These are phyloP conservation scores for Curvularia lunata DNA, from an alignment of 2,329 filamentous ascomycete genomes.

Conservation along the genomic window DNA sequence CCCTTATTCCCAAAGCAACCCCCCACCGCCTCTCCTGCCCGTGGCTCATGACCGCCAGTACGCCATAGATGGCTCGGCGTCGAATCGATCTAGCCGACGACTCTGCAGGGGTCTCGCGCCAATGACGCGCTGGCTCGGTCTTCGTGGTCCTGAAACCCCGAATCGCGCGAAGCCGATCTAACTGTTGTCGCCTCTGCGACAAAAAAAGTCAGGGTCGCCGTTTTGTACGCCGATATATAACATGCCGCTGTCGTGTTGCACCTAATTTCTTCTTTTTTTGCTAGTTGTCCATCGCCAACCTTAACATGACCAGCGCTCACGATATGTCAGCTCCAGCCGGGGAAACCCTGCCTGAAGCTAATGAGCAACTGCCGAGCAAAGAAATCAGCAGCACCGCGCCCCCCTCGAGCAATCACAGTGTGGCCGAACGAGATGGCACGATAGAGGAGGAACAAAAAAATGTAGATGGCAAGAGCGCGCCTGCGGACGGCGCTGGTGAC, in stretches of 20 bases:
- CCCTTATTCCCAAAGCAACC: neutral
- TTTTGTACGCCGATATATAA: constrained; percentile 5
- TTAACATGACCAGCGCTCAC: constrained; percentile 15
- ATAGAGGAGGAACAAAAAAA: constrained; percentile 2
- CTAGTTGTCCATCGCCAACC: neutral
- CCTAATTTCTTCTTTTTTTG: neutral
- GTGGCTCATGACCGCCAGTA: constrained; percentile 1
- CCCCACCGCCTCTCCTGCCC: neutral
- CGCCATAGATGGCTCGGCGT: neutral
- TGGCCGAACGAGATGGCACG: constrained; percentile 18
- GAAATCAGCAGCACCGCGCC: constrained; percentile 19
- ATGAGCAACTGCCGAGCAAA: constrained; percentile 13
- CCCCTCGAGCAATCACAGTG: constrained; percentile 25
- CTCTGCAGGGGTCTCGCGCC: constrained; percentile 11
- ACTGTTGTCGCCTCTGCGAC: neutral
- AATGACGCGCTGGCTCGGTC: constrained; percentile 13
- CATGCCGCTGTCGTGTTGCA: constrained; percentile 5
- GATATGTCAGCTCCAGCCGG: constrained; percentile 5
- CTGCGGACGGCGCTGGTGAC: constrained; percentile 13
- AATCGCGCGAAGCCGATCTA: constrained; percentile 8
- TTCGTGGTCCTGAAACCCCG: constrained; percentile 7
- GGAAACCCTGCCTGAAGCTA: constrained; percentile 1
- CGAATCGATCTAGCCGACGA: constrained; percentile 16
- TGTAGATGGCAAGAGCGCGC: constrained; percentile 9
- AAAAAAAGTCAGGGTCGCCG: neutral